phyloP scores from a whole-genome alignment of 2,329 filamentous ascomycete genomes.

The Talaromyces sp. region DNA sequence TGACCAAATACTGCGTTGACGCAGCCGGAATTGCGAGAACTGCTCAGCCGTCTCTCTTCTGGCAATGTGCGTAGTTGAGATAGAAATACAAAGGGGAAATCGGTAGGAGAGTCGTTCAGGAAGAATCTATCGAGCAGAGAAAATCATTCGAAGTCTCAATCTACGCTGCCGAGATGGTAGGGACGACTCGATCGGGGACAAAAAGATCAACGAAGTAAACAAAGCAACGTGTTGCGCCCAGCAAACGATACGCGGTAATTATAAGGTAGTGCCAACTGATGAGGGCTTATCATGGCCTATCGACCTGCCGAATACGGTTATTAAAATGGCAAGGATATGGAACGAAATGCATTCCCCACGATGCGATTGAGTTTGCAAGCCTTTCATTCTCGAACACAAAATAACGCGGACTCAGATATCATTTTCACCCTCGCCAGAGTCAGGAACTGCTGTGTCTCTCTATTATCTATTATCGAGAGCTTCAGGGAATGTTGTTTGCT shows the following conservation, averaged over 20 bases:
- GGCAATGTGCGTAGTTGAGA: no score
- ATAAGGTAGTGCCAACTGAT: not conserved
- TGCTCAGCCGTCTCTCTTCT: not conserved
- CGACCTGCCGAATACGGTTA: conserved; percentile 1
- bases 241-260: not conserved
- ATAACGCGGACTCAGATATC: no score
- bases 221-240: not conserved
- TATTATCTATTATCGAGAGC: no score
- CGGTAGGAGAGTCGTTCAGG: no score
- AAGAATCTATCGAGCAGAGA: not conserved
- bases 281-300: conserved; percentile 5
- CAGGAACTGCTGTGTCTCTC: no score
- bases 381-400: no score
- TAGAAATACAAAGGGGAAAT: no score
- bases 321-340: not conserved
- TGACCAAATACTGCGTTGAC: not conserved
- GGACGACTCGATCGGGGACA: not conserved
- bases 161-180: not conserved
- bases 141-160: not conserved
- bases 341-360: no score
- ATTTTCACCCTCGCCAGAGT: no score
- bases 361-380: no score
- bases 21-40: no score
- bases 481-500: no score
- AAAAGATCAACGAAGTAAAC: not conserved